phyloP scores from a whole-genome alignment of 169 alveolate genomes.

The Plasmodium gallinaceum region DNA sequence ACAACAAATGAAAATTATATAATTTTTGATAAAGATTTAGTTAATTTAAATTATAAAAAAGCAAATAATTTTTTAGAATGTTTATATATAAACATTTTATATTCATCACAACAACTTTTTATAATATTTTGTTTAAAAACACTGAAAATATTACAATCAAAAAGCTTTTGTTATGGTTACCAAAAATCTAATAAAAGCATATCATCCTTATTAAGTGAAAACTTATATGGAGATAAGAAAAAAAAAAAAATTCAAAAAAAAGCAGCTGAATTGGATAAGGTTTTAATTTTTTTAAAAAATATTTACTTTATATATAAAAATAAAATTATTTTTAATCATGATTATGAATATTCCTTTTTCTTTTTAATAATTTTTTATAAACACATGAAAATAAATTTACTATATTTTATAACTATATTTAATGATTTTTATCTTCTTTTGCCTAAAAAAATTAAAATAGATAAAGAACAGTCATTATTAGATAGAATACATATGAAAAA shows the following conservation, averaged over 20 bases:
- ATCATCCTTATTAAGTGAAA: no score
- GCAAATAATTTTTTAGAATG: conserved; percentile 20
- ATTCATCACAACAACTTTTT: conserved; percentile 46
- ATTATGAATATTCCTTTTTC: conserved; percentile 41
- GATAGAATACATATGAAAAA: neutral
- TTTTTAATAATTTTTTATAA: conserved; percentile 61
- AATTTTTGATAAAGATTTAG: conserved; percentile 27
- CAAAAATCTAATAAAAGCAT: no score
- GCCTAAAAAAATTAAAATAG: conserved; percentile 17
- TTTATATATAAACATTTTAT: conserved; percentile 24
- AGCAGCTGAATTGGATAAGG: conserved; percentile 26
- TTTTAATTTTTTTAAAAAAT: conserved; percentile 60
- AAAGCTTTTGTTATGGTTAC: no score
- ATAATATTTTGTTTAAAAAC: conserved; percentile 46
- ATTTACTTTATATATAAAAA: conserved; percentile 42
- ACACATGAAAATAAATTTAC: conserved; percentile 39
- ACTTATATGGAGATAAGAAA: neutral
- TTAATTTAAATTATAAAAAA: conserved; percentile 37
- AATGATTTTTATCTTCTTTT: conserved; percentile 57
- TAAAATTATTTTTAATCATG: conserved; percentile 35
- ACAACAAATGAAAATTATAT: neutral
- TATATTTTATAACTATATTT: conserved; percentile 57
- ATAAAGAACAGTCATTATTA: neutral
- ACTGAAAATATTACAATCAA: conserved; percentile 14
- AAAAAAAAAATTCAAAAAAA: conserved; percentile 1